Percentiles rank a stretch among this genome's conserved stretches.
Evolutionary conservation across 441 rosid genomes (phyloP).

Genomic region (Populus hybrid): DNA sequence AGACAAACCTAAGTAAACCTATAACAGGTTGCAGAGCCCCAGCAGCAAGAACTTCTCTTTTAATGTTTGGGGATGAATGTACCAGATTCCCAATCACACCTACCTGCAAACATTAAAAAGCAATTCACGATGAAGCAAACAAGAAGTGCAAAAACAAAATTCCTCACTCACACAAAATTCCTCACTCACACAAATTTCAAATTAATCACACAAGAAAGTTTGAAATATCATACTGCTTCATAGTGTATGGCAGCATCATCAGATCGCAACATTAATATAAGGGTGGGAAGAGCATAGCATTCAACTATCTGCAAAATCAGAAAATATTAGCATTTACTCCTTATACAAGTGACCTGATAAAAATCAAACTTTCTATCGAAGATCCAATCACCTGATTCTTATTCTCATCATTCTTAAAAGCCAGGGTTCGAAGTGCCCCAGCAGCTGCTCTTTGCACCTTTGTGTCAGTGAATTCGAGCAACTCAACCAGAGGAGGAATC

Average conservation of each 20-base stretch:
- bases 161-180: too few species aligned
- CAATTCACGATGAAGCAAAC: conserved; percentile 7
- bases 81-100: conserved; percentile 97
- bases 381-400: conserved; percentile 52
- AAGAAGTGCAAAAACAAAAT: conserved; percentile 6
- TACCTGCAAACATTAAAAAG: conserved; percentile 50
- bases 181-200: conserved; percentile 6
- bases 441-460: conserved; percentile 99
- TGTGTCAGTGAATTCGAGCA: conserved; percentile 78
- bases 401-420: conserved; percentile 58
- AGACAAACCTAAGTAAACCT: conserved; percentile 72
- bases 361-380: conserved; percentile 24
- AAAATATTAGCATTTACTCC: conserved; percentile 12
- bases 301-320: conserved; percentile 75
- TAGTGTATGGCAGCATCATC: conserved; percentile 98
- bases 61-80: conserved; percentile 91
- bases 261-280: conserved; percentile 88
- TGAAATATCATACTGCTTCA: conserved; percentile 73
- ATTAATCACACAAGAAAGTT: conserved; percentile 3
- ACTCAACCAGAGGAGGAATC: conserved; percentile 91
- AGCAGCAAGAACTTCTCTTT: conserved; percentile 90
- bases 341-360: conserved; percentile 13
- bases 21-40: conserved; percentile 98
- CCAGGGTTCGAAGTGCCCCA: conserved; percentile 91
- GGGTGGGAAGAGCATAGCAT: conserved; percentile 90